Base-by-base conservation (phyloP, 768 basidiomycete genomes). In the Podaxis carcinomalis region DNA sequence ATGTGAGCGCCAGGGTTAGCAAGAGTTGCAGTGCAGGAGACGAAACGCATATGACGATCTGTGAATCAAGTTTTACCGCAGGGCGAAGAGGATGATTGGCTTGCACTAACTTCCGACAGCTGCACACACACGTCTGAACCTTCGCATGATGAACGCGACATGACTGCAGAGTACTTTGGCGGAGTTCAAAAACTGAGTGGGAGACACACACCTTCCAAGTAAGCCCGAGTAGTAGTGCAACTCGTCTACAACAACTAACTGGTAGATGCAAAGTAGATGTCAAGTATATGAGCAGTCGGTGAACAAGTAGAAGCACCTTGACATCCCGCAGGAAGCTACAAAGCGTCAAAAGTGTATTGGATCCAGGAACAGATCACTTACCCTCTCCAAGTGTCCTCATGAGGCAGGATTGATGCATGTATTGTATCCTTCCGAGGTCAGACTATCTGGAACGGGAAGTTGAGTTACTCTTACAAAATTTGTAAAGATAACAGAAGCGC, bases 1-100 rank as follows among this genome's bases (percentile, higher is more conserved):
- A 95, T 94, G 65, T 94, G 90, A 57, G 81, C 73, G 39, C 74
- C 72, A 5, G 93, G 92, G 62, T 92, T 89, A 4, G 86, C 77
- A 47, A 96, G 88, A 0, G 93, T 96, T 37, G 93, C 93, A 63
- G 90, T 93, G 68, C 93, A 95, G 11, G 92, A 93, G 5, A 95
- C 83, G 67, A 92, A 93, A 16, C 76, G 80, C 2, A 81, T 68
- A 0, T 73, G 75, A 51, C 73, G 72, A 67, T 92, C 91, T 90
- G 27, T 23, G 28, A 25, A 23, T 13, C 16, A 25, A 23, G 19
- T 4, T 16, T n/a, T 13, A 28, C 27, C 23, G 19, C 23, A 51
- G 35, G 32, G 23, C n/a, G 16, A 60, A 47, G 11, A 28, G 35
- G 36, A 51, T 37, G 6, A 16, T 13, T 14, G 19, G 19, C 21